phyloP scores from a whole-genome alignment of 805 yeast genomes.

The Danielia oregonensis region DNA sequence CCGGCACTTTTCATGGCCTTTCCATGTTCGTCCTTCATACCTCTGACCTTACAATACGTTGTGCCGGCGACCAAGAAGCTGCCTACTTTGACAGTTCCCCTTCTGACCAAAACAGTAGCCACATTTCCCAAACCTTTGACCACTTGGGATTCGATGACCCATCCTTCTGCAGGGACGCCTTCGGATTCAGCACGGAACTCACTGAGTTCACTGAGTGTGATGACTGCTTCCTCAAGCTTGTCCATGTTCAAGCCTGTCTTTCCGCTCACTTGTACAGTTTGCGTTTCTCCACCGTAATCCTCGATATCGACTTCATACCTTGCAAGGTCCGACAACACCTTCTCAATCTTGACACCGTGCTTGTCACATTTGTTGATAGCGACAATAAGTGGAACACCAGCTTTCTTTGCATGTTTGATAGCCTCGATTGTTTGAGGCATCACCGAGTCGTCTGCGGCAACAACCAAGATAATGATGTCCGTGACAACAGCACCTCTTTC shows the following conservation, averaged over 20 bases:
- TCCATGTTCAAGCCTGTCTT: conserved; percentile 88
- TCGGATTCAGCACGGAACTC: conserved; percentile 63
- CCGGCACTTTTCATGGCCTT: conserved; percentile 59
- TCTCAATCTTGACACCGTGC: conserved; percentile 68
- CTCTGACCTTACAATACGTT: conserved; percentile 79
- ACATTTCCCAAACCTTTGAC: conserved; percentile 79
- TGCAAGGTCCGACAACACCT: conserved; percentile 74
- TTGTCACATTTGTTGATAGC: conserved; percentile 93
- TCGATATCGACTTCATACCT: conserved; percentile 79
- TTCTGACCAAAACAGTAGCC: conserved; percentile 78
- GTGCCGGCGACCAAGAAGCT: conserved; percentile 78
- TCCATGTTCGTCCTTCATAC: conserved; percentile 72
- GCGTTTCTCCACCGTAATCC: conserved; percentile 93
- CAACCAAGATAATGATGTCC: conserved; percentile 87
- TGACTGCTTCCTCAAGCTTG: conserved; percentile 81
- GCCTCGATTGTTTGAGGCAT: conserved; percentile 98
- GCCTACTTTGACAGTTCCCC: conserved; percentile 74
- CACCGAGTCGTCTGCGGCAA: conserved; percentile 96
- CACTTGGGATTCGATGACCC: conserved; percentile 82
- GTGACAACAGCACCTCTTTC: conserved; percentile 95
- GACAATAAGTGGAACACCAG: conserved; percentile 80
- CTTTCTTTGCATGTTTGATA: conserved; percentile 81
- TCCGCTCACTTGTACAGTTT: conserved; percentile 83
- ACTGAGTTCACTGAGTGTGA: conserved; percentile 76
- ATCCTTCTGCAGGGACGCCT: conserved; percentile 69